Evolutionary conservation across 345 rosid species (phyloP).

Genomic region (Aethionema arabicum): DNA sequence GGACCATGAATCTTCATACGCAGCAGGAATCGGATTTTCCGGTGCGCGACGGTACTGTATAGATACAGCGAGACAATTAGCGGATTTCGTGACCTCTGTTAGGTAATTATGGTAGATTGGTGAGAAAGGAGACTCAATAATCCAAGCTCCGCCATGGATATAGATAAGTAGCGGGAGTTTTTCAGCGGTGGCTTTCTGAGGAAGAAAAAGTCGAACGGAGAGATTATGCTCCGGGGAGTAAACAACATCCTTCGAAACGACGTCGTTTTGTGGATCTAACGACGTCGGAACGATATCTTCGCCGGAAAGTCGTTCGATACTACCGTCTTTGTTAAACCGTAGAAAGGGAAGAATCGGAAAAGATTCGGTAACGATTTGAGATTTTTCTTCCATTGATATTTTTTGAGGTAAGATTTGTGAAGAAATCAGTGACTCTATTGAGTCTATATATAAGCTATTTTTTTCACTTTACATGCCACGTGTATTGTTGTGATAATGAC

Average conservation of each 20-base stretch:
- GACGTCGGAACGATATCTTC: slow-evolving; percentile 46
- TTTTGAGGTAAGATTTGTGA: background rate
- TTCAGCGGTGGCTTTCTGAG: slow-evolving; percentile 21
- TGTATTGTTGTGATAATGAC: too few species aligned
- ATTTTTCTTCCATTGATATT: slow-evolving; percentile 19
- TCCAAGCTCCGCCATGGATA: slow-evolving; percentile 61
- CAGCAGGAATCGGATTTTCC: slow-evolving; percentile 45
- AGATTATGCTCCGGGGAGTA: slow-evolving; percentile 29
- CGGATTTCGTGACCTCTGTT: slow-evolving; percentile 35
- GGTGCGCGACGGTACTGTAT: slow-evolving; percentile 50
- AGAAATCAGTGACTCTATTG: background rate
- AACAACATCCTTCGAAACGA: slow-evolving; percentile 47
- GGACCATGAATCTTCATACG: slow-evolving; percentile 51
- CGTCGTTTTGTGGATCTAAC: slow-evolving; percentile 28
- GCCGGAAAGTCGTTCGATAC: slow-evolving; percentile 39
- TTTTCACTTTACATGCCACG: too few species aligned
- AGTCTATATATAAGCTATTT: background rate
- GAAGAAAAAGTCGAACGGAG: slow-evolving; percentile 53
- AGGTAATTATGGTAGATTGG: slow-evolving; percentile 37
- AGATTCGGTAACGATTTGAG: slow-evolving; percentile 34
- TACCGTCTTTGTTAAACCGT: slow-evolving; percentile 44
- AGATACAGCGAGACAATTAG: slow-evolving; percentile 42
- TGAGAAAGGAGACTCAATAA: slow-evolving; percentile 44
- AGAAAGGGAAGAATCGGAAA: slow-evolving; percentile 31
- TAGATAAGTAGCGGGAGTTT: slow-evolving; percentile 52